phyloP scores from a whole-genome alignment of 306 rosid genomes.

The Gastrolobium bilobum region DNA sequence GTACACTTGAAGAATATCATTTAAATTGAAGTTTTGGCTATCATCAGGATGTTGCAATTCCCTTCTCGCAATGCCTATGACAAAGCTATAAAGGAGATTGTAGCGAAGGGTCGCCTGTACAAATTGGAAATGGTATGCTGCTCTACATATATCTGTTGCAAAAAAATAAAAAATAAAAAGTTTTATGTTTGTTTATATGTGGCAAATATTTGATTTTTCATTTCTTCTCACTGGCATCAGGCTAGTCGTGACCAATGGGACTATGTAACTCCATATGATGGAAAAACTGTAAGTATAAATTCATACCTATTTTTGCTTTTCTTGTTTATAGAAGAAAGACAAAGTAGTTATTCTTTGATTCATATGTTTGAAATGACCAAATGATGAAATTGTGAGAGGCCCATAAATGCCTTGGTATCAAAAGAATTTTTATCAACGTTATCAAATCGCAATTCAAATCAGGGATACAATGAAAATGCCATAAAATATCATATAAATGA shows the following conservation, averaged over 20 bases:
- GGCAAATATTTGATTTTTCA: conserved; percentile 42
- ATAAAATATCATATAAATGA: no score
- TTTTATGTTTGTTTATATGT: conserved; percentile 16
- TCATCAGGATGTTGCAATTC: conserved; percentile 83
- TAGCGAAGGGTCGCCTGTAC: conserved; percentile 59
- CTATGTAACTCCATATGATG: conserved; percentile 62
- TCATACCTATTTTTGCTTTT: background rate
- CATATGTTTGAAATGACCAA: conserved; percentile 23
- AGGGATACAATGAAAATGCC: no score
- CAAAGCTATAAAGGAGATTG: conserved; percentile 51
- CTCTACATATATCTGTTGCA: conserved; percentile 15
- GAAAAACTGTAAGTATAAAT: conserved; percentile 76
- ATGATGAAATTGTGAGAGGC: background rate
- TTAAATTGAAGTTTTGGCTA: conserved; percentile 41
- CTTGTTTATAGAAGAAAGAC: background rate
- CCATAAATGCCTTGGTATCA: background rate
- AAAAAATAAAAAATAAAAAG: background rate
- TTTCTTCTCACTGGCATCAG: conserved; percentile 52
- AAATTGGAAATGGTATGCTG: conserved; percentile 78
- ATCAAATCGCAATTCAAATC: background rate
- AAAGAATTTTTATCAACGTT: background rate
- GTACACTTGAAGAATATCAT: conserved; percentile 6
- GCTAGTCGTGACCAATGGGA: conserved; percentile 73
- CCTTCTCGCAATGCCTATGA: conserved; percentile 49
- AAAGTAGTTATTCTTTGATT: conserved; percentile 32